Base-by-base conservation (phyloP, 2,329 filamentous ascomycete species). In the Pochonia chlamydosporia region DNA sequence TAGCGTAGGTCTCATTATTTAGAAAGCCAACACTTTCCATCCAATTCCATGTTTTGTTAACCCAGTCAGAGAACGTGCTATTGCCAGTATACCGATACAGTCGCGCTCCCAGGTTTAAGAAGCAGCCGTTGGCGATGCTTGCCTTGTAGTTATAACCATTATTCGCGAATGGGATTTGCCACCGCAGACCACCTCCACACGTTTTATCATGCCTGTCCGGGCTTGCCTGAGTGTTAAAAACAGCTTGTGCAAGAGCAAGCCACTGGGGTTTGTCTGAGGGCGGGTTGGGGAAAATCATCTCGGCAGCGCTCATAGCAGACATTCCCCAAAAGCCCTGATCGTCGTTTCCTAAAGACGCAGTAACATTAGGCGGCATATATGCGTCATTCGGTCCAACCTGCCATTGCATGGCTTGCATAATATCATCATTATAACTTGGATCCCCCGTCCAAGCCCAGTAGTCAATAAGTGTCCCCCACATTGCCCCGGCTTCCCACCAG, bases 101-200 rank as follows among this genome's bases (percentile, higher is more conserved):
- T 8, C 87, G 79, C 13, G 87, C 79, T 14, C 74, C 78, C 16
- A 84, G 64, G 59, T 84, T 81, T 68, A 84, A 83, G 62, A 82
- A 81, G 57, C 75, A 76, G 39, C 77, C 79, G 52, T 82, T 82
- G 20, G 79, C 76, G 58, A 56, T 47, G 70, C 68, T 71, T 64
- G 83, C 84, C 63, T 84, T 93, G 72, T 91, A 90, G 59, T 84
- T 75, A 63, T 87, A 92, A 26, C 87, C 88, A 37, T 73, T 76
- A 62, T 91, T 89, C 55, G 84, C 82, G 5, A 77, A 71, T 53
- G 82, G 88, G 50, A 92, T 86, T 68, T 92, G 87, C 85, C 85
- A 89, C 55, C 85, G 75, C 52, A 91, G 64, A 18, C 86, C 87
- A 37, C 75, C 76, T 49, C 79, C 81, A 16, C 72, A 73, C 0